phyloP scores from a whole-genome alignment of 148 eudicot species.

The Arbutus unedo region DNA sequence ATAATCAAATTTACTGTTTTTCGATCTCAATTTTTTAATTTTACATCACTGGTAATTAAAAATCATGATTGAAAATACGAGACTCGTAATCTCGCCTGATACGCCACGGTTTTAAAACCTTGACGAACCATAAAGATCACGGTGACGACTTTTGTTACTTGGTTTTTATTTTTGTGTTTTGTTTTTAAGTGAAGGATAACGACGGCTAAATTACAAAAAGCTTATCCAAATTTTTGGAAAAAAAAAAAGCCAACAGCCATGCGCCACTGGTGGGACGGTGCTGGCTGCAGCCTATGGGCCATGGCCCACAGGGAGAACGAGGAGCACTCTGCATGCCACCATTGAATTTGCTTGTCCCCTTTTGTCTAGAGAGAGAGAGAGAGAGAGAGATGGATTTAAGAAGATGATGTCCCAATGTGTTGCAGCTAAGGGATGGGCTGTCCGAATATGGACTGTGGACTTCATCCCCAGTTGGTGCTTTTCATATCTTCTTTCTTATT shows the following conservation, averaged over 20 bases:
- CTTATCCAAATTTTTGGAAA: background rate
- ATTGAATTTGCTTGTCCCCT: slow-evolving; percentile 10
- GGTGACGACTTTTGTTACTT: too few relatives aligned
- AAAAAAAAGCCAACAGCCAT: background rate
- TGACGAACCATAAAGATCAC: too few relatives aligned
- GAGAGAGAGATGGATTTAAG: background rate
- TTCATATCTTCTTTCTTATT: background rate
- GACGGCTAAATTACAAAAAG: background rate
- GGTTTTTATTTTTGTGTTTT: background rate
- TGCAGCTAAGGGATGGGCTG: slow-evolving; percentile 18
- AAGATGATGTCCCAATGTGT: background rate
- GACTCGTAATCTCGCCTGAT: background rate
- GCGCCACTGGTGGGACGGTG: background rate
- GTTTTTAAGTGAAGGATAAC: background rate
- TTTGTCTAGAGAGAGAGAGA: background rate
- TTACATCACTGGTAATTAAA: background rate
- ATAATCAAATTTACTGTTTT: background rate
- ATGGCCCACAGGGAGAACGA: slow-evolving; percentile 7
- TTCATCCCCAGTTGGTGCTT: background rate
- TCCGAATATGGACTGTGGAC: slow-evolving; percentile 5
- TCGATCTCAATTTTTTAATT: background rate
- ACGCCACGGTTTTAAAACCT: too few relatives aligned
- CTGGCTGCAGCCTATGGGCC: slow-evolving; percentile 1
- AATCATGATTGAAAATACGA: background rate
- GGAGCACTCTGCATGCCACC: slow-evolving; percentile 16